Percentiles rank a stretch among this genome's conserved stretches.
Evolutionary conservation across 352 stramenopile species (phyloP).

Genomic region (Phytophthora idaei): DNA sequence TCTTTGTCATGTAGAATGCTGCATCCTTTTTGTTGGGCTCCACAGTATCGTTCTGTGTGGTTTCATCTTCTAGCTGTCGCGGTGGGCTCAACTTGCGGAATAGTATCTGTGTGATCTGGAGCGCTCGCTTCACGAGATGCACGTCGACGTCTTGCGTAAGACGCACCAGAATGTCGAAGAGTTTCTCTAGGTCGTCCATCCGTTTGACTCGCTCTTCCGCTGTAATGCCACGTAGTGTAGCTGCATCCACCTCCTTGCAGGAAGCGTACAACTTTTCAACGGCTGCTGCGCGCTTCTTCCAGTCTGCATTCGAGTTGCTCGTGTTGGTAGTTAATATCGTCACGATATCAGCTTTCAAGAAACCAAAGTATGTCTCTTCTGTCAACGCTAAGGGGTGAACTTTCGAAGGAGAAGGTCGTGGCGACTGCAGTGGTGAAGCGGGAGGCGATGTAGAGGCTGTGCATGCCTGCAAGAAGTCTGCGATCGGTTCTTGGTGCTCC

Average conservation of each 20-base stretch:
- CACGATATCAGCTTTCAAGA: constrained; percentile 50
- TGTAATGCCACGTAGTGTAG: constrained; percentile 26
- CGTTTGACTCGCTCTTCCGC: constrained; percentile 8
- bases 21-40: constrained; percentile 1
- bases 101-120: constrained; percentile 62
- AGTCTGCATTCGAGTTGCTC: constrained; percentile 74
- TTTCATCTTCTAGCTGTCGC: constrained; percentile 12
- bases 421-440: constrained; percentile 19
- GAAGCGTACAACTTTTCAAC: constrained; percentile 61
- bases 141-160: constrained; percentile 72
- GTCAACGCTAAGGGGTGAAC: constrained; percentile 12
- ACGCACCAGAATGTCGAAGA: constrained; percentile 54
- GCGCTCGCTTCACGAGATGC: constrained; percentile 66
- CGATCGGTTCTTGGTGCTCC: constrained; percentile 54
- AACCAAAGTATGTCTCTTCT: constrained; percentile 47
- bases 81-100: constrained; percentile 51
- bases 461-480: constrained; percentile 49
- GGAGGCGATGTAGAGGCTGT: constrained; percentile 9
- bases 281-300: constrained; percentile 65
- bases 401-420: constrained; percentile 30
- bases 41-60: neutral
- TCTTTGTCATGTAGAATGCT: constrained; percentile 45
- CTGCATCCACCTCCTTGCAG: constrained; percentile 40
- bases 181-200: constrained; percentile 33
- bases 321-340: constrained; percentile 34